Evolutionary conservation across 2,329 filamentous ascomycete species (phyloP).

Genomic region (Colletotrichum lindemuthianum): DNA sequence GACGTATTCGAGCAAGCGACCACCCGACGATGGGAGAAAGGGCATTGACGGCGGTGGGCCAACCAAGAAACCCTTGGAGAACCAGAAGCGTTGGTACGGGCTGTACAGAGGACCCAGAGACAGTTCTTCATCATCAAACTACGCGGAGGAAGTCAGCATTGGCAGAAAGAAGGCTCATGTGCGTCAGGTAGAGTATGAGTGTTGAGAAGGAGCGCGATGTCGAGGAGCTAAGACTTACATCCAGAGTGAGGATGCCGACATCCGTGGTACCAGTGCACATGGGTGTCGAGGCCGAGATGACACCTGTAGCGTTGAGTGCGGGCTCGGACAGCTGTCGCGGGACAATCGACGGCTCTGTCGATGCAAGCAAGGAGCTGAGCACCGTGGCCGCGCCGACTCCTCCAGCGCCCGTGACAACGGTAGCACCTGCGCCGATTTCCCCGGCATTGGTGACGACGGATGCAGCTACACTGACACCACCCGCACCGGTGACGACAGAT

Average conservation of each 20-base stretch:
- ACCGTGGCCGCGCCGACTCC: not conserved
- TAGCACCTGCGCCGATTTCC: no score
- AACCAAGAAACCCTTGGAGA: conserved; percentile 53
- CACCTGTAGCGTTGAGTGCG: conserved; percentile 10
- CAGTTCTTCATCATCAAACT: conserved; percentile 52
- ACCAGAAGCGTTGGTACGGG: conserved; percentile 52
- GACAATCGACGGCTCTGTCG: not conserved
- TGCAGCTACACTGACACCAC: no score
- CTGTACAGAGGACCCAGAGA: conserved; percentile 52
- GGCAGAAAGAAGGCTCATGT: no score
- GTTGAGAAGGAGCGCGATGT: no score
- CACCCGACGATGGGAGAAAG: conserved; percentile 51
- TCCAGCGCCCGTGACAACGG: no score
- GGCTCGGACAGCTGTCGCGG: conserved; percentile 19
- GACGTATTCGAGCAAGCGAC: conserved; percentile 52
- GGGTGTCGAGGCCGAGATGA: conserved; percentile 29
- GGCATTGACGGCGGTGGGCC: conserved; percentile 47
- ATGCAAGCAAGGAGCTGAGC: conserved; percentile 38
- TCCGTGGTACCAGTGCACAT: conserved; percentile 37
- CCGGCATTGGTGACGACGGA: no score
- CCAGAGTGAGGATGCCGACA: conserved; percentile 50
- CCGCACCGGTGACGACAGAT: no score
- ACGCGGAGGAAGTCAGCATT: conserved; percentile 1
- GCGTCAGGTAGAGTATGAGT: no score
- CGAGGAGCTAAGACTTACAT: conserved; percentile 44